Percentiles rank a stretch among this genome's conserved stretches.
Evolutionary conservation across 495 filamentous ascomycete genomes (phyloP).

Genomic region (Sordaria brevicollis): DNA sequence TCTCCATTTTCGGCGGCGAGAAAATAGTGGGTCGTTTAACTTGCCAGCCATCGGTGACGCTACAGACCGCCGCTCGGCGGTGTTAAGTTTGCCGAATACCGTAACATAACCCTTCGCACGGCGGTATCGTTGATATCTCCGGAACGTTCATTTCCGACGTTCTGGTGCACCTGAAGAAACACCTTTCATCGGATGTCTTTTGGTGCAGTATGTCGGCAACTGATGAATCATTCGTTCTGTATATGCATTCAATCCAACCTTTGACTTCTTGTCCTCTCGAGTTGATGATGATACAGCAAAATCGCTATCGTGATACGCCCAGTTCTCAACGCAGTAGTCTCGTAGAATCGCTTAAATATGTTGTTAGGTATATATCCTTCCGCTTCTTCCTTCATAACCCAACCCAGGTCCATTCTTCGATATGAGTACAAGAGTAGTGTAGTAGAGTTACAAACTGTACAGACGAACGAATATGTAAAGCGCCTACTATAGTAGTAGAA

Average conservation of each 20-base stretch:
- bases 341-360: not conserved
- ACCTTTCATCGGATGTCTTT: too few relatives aligned
- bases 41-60: not conserved
- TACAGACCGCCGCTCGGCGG: not conserved
- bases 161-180: too few relatives aligned
- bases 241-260: too few relatives aligned
- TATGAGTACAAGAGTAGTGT: not conserved
- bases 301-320: not conserved
- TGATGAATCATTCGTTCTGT: not conserved
- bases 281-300: not conserved
- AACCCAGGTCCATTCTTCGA: not conserved
- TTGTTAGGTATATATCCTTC: not conserved
- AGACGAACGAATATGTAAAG: not conserved
- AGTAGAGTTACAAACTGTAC: constrained; percentile 2
- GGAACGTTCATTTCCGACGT: not conserved
- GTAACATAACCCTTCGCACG: too few relatives aligned
- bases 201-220: too few relatives aligned
- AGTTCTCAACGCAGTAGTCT: not conserved
- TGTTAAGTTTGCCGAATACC: too few relatives aligned
- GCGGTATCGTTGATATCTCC: not conserved
- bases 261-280: too few relatives aligned
- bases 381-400: not conserved
- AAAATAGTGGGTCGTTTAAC: not conserved
- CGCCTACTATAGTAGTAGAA: not conserved
- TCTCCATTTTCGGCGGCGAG: not conserved